Evolutionary conservation across 1,284 basidiomycete species (phyloP).

Genomic region (Cryptococcus sp.): DNA sequence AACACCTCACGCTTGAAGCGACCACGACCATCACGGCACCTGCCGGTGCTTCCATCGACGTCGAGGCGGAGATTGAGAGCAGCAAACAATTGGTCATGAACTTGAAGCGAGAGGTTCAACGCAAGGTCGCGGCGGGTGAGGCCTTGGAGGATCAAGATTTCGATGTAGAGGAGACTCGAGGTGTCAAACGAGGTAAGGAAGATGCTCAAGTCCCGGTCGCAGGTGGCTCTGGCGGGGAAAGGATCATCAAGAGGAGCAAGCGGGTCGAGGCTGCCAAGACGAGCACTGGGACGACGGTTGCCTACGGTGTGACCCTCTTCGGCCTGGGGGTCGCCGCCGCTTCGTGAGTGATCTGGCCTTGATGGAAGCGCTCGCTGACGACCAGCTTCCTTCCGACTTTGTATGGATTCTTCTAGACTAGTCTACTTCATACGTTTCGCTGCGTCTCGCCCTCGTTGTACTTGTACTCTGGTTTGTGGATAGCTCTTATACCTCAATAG

Average conservation of each 20-base stretch:
- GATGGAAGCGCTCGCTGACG: too few relatives aligned
- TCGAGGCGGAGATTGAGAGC: slow-evolving; percentile 43
- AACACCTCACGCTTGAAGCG: slow-evolving; percentile 38
- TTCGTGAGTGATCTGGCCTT: too few relatives aligned
- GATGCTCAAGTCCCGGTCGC: slow-evolving; percentile 34
- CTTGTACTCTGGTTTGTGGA: too few relatives aligned
- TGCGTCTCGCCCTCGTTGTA: too few relatives aligned
- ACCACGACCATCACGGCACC: slow-evolving; percentile 42
- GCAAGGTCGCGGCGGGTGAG: slow-evolving; percentile 37
- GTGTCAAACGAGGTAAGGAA: slow-evolving; percentile 33
- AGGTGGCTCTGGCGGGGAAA: slow-evolving; percentile 23
- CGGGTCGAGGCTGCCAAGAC: slow-evolving; percentile 26
- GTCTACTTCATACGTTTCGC: not conserved
- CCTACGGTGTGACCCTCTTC: slow-evolving; percentile 43
- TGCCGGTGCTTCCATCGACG: slow-evolving; percentile 26
- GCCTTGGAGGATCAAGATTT: slow-evolving; percentile 36
- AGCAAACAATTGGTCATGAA: slow-evolving; percentile 45
- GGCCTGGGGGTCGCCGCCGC: slow-evolving; percentile 42
- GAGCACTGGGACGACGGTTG: slow-evolving; percentile 31
- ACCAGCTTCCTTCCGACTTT: too few relatives aligned
- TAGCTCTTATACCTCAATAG: too few relatives aligned
- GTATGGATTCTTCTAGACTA: too few relatives aligned
- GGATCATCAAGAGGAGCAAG: slow-evolving; percentile 38
- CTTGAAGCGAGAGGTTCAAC: slow-evolving; percentile 37
- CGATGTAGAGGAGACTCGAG: slow-evolving; percentile 28